phyloP scores from a whole-genome alignment of 495 filamentous ascomycete species.

The Penicillium alfredii region DNA sequence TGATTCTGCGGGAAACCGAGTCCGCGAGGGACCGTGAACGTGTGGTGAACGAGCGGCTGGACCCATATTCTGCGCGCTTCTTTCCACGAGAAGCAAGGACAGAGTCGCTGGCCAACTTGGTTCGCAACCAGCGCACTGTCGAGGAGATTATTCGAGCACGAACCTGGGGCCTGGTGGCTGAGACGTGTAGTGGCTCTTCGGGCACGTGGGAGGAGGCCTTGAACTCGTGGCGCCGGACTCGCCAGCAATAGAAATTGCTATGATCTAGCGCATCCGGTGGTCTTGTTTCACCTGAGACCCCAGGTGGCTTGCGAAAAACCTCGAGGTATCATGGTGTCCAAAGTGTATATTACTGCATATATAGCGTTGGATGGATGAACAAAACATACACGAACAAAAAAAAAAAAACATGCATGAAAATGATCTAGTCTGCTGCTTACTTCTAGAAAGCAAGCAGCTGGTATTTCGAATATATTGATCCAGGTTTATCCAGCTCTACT shows the following conservation, averaged over 20 bases:
- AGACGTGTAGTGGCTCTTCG: conserved; percentile 61
- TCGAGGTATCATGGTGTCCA: conserved; percentile 1
- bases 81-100: conserved; percentile 80
- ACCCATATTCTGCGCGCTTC: conserved; percentile 84
- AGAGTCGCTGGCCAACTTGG: conserved; percentile 66
- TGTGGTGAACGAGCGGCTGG: conserved; percentile 80
- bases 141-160: conserved; percentile 80
- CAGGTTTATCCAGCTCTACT: too few relatives aligned
- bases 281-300: not conserved
- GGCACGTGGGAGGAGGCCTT: conserved; percentile 58
- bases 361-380: too few relatives aligned
- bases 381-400: too few relatives aligned
- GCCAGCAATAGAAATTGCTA: conserved; percentile 15
- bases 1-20: conserved; percentile 62
- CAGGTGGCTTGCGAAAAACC: not conserved
- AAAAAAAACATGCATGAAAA: too few relatives aligned
- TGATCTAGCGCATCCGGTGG: not conserved
- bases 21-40: conserved; percentile 63
- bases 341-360: conserved; percentile 12
- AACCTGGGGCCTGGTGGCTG: conserved; percentile 76
- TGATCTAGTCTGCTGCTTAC: too few relatives aligned
- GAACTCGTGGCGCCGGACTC: conserved; percentile 51
- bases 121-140: conserved; percentile 80
- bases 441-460: too few relatives aligned
- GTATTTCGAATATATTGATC: too few relatives aligned